Percentiles rank a stretch among this genome's conserved stretches.
Evolutionary conservation across 2,329 filamentous ascomycete species (phyloP).

Genomic region (Fusarium papillatum): DNA sequence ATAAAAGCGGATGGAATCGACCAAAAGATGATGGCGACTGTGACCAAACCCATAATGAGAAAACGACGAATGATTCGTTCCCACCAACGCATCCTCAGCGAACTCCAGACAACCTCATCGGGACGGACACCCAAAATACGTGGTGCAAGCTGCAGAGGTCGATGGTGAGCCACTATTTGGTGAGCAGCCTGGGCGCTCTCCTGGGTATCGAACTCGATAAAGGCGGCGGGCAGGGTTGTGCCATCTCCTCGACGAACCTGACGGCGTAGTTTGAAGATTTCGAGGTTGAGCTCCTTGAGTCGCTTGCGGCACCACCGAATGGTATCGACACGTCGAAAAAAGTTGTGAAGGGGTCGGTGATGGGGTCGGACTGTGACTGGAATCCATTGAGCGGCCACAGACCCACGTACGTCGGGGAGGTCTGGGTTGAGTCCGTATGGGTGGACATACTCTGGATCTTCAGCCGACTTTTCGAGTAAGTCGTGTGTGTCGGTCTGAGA

Average conservation of each 20-base stretch:
- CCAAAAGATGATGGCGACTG: slow-evolving; percentile 90
- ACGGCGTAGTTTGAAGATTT: slow-evolving; percentile 75
- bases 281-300: slow-evolving; percentile 54
- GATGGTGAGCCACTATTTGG: slow-evolving; percentile 89
- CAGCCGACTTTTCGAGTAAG: slow-evolving; percentile 35
- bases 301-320: slow-evolving; percentile 86
- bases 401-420: slow-evolving; percentile 58
- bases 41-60: slow-evolving; percentile 78
- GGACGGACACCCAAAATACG: slow-evolving; percentile 88
- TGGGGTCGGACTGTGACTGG: slow-evolving; percentile 80
- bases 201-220: slow-evolving; percentile 90
- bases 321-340: slow-evolving; percentile 93
- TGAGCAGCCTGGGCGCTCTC: slow-evolving; percentile 88
- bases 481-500: slow-evolving; percentile 21
- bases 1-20: slow-evolving; percentile 82
- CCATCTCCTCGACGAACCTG: slow-evolving; percentile 80
- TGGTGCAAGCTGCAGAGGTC: slow-evolving; percentile 88
- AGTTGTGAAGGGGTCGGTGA: slow-evolving; percentile 75
- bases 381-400: slow-evolving; percentile 81
- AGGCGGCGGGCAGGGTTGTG: slow-evolving; percentile 81
- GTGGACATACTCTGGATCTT: slow-evolving; percentile 52
- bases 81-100: slow-evolving; percentile 89
- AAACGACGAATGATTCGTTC: slow-evolving; percentile 82
- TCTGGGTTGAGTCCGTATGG: slow-evolving; percentile 51
- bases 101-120: slow-evolving; percentile 88